phyloP scores from a whole-genome alignment of 75 land plant genomes.

The Isoetes taiwanensis region DNA sequence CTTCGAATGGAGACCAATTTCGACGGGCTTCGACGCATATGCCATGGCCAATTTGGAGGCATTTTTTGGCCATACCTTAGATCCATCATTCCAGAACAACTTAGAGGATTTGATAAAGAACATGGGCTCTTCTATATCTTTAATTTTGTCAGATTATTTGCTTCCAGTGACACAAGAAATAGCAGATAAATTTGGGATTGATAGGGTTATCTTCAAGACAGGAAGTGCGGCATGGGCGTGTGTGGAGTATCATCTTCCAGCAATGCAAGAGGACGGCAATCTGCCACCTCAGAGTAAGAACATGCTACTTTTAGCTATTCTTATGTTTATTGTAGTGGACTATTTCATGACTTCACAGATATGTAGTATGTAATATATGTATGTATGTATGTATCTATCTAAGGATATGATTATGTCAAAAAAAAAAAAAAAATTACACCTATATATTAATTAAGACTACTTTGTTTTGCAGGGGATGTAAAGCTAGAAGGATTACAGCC shows the following conservation, averaged over 20 bases:
- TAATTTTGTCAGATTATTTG: background rate
- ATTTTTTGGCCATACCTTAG: background rate
- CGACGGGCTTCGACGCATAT: conserved; percentile 5
- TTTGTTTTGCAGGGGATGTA: background rate
- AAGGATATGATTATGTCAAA: background rate
- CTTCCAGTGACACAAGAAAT: background rate
- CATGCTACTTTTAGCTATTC: too few species aligned
- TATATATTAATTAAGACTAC: too few species aligned
- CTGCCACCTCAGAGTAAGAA: background rate
- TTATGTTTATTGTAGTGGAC: too few species aligned
- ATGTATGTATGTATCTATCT: too few species aligned
- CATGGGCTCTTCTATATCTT: background rate
- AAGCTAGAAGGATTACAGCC: background rate
- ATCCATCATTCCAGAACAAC: background rate
- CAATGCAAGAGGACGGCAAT: background rate
- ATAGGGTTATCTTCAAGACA: background rate
- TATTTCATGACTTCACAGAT: too few species aligned
- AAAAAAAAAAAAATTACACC: too few species aligned
- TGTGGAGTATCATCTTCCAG: background rate
- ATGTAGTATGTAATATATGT: background rate
- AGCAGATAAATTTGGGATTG: background rate
- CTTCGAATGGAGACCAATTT: background rate
- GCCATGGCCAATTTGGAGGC: background rate
- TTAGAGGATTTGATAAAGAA: background rate
- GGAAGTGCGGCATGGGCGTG: background rate